These are phyloP conservation scores for Aquilaria sinensis DNA, from an alignment of 345 rosid genomes.

Conservation along the genomic window DNA sequence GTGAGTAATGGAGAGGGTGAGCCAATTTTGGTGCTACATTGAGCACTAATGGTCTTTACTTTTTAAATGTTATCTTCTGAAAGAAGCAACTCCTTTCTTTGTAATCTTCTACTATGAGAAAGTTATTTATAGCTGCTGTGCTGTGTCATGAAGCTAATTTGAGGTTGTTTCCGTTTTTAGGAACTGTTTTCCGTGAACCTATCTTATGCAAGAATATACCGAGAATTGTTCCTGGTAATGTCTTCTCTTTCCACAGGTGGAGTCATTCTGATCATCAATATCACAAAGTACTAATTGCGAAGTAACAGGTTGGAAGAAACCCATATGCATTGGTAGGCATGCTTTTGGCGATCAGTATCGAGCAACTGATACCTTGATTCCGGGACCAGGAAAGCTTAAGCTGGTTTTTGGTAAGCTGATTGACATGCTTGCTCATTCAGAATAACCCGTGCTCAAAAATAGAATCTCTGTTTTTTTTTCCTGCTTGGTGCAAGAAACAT, in stretches of 20 bases:
- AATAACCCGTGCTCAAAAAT: not conserved
- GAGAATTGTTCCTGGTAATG: conserved; percentile 79
- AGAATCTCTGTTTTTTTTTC: no score
- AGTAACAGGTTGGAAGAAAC: conserved; percentile 82
- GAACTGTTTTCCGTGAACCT: conserved; percentile 97
- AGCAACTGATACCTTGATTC: conserved; percentile 68
- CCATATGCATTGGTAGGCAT: conserved; percentile 98
- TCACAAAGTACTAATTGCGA: conserved; percentile 8
- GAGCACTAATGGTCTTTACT: no score
- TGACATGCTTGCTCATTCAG: conserved; percentile 14
- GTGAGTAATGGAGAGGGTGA: no score
- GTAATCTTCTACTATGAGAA: not conserved
- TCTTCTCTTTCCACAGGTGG: conserved; percentile 4
- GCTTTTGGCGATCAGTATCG: conserved; percentile 99
- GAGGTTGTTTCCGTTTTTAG: conserved; percentile 30
- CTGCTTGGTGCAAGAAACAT: not conserved
- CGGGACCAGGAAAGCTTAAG: conserved; percentile 92
- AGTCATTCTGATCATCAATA: conserved; percentile 1
- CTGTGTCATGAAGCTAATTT: conserved; percentile 11
- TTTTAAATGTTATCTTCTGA: no score
- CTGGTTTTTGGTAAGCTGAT: conserved; percentile 78
- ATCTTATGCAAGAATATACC: conserved; percentile 85
- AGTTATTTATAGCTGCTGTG: not conserved
- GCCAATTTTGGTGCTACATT: no score
- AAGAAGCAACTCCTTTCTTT: no score